Conservation (phyloP, 495 filamentous ascomycete genomes). For the Trichoderma virens region DNA sequence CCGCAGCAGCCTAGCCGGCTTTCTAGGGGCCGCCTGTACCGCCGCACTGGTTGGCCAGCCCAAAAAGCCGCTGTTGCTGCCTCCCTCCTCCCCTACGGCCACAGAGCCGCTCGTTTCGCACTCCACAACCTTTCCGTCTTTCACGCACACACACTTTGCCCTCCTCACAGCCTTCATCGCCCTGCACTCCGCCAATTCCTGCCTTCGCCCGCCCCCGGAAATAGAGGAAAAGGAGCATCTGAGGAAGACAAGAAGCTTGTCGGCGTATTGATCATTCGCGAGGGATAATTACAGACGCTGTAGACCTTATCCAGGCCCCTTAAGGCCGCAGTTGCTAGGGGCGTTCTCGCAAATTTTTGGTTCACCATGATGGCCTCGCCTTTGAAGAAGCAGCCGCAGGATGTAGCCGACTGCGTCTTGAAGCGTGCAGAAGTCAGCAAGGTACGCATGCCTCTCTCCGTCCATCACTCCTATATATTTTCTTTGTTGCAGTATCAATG, state of each 20-base stretch:
- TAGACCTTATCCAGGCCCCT: neutral
- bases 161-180: neutral
- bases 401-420: slow-evolving; percentile 61
- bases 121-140: slow-evolving; percentile 1
- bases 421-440: slow-evolving; percentile 75
- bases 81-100: neutral
- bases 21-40: slow-evolving; percentile 6
- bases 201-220: neutral
- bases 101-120: slow-evolving; percentile 1
- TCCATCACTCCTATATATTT: neutral
- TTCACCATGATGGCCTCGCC: slow-evolving; percentile 45
- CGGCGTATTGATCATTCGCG: neutral
- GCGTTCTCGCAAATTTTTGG: neutral
- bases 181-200: neutral
- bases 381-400: slow-evolving; percentile 52
- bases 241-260: neutral
- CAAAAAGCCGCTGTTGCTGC: neutral
- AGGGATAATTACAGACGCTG: neutral
- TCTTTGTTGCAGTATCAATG: neutral
- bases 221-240: neutral
- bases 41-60: slow-evolving; percentile 2
- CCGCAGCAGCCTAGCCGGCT: neutral
- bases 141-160: slow-evolving; percentile 8
- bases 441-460: slow-evolving; percentile 43
- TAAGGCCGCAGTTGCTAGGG: neutral